Conservation (phyloP, 1,284 basidiomycete genomes). For the Sutorius eximius region DNA sequence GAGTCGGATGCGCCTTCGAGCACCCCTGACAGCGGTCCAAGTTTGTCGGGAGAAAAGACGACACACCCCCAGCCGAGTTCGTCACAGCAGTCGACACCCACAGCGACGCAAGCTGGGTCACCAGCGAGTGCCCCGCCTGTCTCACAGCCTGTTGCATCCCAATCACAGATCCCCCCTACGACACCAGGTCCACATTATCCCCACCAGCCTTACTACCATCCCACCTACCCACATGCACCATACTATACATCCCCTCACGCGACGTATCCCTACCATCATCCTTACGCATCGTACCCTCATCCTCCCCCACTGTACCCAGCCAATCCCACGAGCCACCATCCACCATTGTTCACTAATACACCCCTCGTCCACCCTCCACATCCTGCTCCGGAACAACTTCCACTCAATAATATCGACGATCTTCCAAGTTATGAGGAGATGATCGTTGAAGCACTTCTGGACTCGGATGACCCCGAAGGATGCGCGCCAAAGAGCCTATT, state of each 20-base stretch:
- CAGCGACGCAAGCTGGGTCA: slow-evolving; percentile 23
- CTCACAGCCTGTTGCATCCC: slow-evolving; percentile 25
- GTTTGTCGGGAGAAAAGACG: slow-evolving; percentile 17
- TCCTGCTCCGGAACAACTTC: slow-evolving; percentile 18
- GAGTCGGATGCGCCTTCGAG: slow-evolving; percentile 10
- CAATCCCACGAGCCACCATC: slow-evolving; percentile 31
- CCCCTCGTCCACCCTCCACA: slow-evolving; percentile 29
- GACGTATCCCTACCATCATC: slow-evolving; percentile 38
- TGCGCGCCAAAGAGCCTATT: slow-evolving; percentile 77
- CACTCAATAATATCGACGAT: slow-evolving; percentile 48
- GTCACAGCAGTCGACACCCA: slow-evolving; percentile 17
- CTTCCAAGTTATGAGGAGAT: slow-evolving; percentile 84
- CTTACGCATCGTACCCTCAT: slow-evolving; percentile 47
- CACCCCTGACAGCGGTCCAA: slow-evolving; percentile 5
- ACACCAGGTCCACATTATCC: slow-evolving; percentile 46
- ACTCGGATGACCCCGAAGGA: slow-evolving; percentile 65
- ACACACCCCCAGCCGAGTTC: slow-evolving; percentile 24
- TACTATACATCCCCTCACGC: slow-evolving; percentile 47
- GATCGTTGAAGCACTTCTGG: slow-evolving; percentile 74
- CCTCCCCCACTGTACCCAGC: slow-evolving; percentile 36
- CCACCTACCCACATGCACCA: slow-evolving; percentile 58
- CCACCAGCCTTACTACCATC: slow-evolving; percentile 49
- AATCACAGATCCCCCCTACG: slow-evolving; percentile 28
- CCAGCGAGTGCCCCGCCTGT: slow-evolving; percentile 8
- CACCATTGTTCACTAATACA: slow-evolving; percentile 28